Conservation (phyloP, 2,329 filamentous ascomycete genomes). For the Parafenestella ontariensis region DNA sequence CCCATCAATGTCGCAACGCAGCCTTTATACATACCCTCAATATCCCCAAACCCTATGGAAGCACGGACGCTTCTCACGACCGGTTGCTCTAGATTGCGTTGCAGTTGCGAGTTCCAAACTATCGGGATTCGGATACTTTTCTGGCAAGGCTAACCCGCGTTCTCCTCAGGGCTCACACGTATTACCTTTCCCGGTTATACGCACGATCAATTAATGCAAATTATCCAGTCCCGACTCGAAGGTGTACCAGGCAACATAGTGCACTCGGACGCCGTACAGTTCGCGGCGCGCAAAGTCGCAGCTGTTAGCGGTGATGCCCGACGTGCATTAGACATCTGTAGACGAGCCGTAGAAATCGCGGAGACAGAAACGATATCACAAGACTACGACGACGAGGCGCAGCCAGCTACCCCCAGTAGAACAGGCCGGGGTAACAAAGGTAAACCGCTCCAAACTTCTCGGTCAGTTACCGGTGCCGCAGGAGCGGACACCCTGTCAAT, state of each 20-base stretch:
- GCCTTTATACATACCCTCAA: constrained; percentile 12
- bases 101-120: constrained; percentile 21
- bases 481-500: constrained; percentile 27
- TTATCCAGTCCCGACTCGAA: constrained; percentile 91
- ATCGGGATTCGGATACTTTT: constrained; percentile 27
- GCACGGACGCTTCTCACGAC: constrained; percentile 23
- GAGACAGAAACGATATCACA: constrained; percentile 69
- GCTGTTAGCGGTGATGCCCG: constrained; percentile 94
- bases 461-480: constrained; percentile 27
- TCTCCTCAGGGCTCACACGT: constrained; percentile 72
- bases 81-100: constrained; percentile 23
- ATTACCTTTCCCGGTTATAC: constrained; percentile 98
- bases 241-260: constrained; percentile 90
- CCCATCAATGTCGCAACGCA: constrained; percentile 14
- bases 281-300: constrained; percentile 94
- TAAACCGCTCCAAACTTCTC: constrained; percentile 24
- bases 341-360: constrained; percentile 91
- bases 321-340: constrained; percentile 91
- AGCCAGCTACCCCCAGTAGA: constrained; percentile 70
- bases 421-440: constrained; percentile 49
- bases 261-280: constrained; percentile 91
- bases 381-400: constrained; percentile 43
- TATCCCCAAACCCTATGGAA: constrained; percentile 22
- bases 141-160: constrained; percentile 40
- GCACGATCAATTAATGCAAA: constrained; percentile 95